Evolutionary conservation across 106 monocot genomes (phyloP).

Genomic region (Dioscorea zingiberensis): DNA sequence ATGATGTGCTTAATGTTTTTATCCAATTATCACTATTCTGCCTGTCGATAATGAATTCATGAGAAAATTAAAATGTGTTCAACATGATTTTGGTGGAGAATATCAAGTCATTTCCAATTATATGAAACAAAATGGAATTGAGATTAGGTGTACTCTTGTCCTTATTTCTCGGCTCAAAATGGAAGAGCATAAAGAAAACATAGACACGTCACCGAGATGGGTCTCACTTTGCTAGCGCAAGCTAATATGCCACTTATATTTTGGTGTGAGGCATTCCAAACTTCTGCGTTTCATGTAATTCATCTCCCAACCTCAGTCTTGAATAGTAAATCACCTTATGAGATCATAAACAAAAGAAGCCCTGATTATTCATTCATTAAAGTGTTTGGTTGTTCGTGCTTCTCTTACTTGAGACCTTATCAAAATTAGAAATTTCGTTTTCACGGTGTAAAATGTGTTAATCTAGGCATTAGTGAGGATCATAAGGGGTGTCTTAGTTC

Average conservation of each 20-base stretch:
- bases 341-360: neutral
- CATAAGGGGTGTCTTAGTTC: too few species aligned
- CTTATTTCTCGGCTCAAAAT: neutral
- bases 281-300: neutral
- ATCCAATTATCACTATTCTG: neutral
- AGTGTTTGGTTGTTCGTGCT: neutral
- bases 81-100: neutral
- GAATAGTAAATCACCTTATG: neutral
- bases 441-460: too few species aligned
- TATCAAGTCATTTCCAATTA: neutral
- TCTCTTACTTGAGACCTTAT: too few species aligned
- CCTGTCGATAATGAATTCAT: neutral
- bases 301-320: neutral
- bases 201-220: neutral
- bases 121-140: neutral
- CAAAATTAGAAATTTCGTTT: too few species aligned
- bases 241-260: neutral
- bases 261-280: neutral
- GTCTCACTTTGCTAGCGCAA: neutral
- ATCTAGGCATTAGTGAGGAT: too few species aligned
- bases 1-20: neutral
- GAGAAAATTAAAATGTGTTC: neutral
- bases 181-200: neutral
- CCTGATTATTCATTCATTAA: neutral
- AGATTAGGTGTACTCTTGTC: neutral